A percentile compares a stretch with the other conserved stretches of the same genome.
These are phyloP conservation scores for Groenewaldozyma auringiensis DNA, from an alignment of 1,139 yeast genomes.

Conservation along the genomic window DNA sequence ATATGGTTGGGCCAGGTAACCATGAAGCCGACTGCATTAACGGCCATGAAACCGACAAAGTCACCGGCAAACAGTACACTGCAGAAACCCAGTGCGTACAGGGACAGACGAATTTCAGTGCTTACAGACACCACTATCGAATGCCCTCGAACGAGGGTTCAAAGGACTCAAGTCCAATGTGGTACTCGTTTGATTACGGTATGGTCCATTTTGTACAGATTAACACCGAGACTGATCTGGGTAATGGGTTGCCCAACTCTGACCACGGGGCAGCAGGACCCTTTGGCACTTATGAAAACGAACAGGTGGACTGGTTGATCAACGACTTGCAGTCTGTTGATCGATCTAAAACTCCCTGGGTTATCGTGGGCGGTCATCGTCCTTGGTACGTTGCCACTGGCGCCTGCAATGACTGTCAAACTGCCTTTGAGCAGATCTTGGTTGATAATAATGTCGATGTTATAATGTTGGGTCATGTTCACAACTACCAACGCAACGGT, in stretches of 20 bases:
- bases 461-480: conserved; percentile 27
- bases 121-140: conserved; percentile 20
- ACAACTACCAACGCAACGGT: conserved; percentile 24
- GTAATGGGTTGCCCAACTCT: conserved; percentile 10
- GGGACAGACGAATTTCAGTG: conserved; percentile 25
- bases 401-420: conserved; percentile 23
- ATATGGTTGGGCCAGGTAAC: conserved; percentile 27
- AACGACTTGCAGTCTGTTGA: conserved; percentile 36
- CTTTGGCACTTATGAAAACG: conserved; percentile 24
- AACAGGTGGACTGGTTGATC: conserved; percentile 33
- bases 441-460: conserved; percentile 24
- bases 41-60: conserved; percentile 7
- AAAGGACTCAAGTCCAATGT: conserved; percentile 19
- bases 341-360: conserved; percentile 28
- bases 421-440: conserved; percentile 25
- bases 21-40: conserved; percentile 26
- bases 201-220: conserved; percentile 27
- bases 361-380: conserved; percentile 33
- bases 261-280: conserved; percentile 22
- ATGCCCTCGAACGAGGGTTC: conserved; percentile 21
- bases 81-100: conserved; percentile 19
- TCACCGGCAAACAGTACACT: conserved; percentile 12
- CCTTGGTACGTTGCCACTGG: conserved; percentile 29
- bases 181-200: conserved; percentile 31
- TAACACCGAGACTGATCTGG: conserved; percentile 28